Evolutionary conservation across 345 rosid species (phyloP).

Genomic region (Leavenworthia alabamica): DNA sequence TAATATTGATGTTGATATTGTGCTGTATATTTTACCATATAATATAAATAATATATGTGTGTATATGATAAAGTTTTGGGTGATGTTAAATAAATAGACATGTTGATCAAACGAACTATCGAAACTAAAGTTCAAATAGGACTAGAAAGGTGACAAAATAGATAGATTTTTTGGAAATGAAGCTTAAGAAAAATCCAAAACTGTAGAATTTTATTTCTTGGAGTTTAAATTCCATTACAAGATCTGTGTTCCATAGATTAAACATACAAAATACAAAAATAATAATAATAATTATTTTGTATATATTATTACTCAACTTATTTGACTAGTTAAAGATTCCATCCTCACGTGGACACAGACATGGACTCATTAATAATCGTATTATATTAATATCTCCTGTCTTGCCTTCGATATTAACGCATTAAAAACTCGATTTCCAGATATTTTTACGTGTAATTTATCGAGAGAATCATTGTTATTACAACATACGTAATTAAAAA

Average conservation of each 20-base stretch:
- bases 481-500: too few relatives aligned
- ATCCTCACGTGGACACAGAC: too few relatives aligned
- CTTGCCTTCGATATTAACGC: conserved; percentile 7
- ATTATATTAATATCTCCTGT: conserved; percentile 6
- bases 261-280: background rate
- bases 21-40: too few relatives aligned
- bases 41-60: background rate
- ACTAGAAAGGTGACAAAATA: conserved; percentile 11
- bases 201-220: conserved; percentile 26
- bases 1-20: too few relatives aligned
- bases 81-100: background rate
- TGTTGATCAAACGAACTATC: background rate
- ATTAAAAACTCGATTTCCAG: conserved; percentile 12
- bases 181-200: conserved; percentile 23
- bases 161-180: conserved; percentile 20
- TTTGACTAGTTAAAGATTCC: conserved; percentile 23
- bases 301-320: background rate
- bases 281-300: too few relatives aligned
- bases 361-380: conserved; percentile 18
- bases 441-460: conserved; percentile 8
- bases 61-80: background rate
- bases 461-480: too few relatives aligned
- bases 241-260: conserved; percentile 17
- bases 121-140: background rate
- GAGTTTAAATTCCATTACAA: conserved; percentile 25